phyloP scores from a whole-genome alignment of 805 yeast genomes.

The Ogataea ganodermae region DNA sequence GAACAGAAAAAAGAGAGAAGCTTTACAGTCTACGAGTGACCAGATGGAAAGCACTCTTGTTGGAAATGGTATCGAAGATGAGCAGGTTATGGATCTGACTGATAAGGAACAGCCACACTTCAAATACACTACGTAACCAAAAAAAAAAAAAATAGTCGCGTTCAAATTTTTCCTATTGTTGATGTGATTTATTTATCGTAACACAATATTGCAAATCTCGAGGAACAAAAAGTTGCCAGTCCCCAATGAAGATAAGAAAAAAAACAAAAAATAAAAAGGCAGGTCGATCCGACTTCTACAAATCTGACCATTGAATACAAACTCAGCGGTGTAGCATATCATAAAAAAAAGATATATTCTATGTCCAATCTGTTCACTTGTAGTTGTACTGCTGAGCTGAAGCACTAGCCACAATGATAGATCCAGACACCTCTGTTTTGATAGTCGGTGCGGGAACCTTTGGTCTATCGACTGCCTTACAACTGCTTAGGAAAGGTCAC shows the following conservation, averaged over 20 bases:
- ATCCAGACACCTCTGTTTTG: slow-evolving; percentile 20
- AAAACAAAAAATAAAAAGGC: not conserved
- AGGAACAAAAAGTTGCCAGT: not conserved
- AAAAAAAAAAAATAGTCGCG: too few relatives aligned
- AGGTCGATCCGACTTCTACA: slow-evolving; percentile 1
- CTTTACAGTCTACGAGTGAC: not conserved
- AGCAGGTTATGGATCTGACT: slow-evolving; percentile 12
- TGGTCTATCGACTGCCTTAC: slow-evolving; percentile 45
- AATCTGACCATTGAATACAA: not conserved
- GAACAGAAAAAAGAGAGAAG: slow-evolving; percentile 9
- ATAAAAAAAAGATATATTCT: too few relatives aligned
- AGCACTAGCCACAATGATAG: not conserved
- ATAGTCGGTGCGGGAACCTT: slow-evolving; percentile 48
- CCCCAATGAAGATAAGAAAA: too few relatives aligned
- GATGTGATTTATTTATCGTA: too few relatives aligned
- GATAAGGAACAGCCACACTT: slow-evolving; percentile 14
- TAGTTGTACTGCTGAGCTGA: not conserved
- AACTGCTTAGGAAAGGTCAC: slow-evolving; percentile 37
- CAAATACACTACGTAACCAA: slow-evolving; percentile 11
- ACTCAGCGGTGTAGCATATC: too few relatives aligned
- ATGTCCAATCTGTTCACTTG: not conserved
- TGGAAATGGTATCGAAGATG: slow-evolving; percentile 9
- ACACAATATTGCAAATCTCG: not conserved
- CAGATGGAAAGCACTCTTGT: not conserved
- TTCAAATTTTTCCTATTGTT: too few relatives aligned